These are phyloP conservation scores for Euphorbia schlechtendalii DNA, from an alignment of 441 rosid genomes.

Conservation along the genomic window DNA sequence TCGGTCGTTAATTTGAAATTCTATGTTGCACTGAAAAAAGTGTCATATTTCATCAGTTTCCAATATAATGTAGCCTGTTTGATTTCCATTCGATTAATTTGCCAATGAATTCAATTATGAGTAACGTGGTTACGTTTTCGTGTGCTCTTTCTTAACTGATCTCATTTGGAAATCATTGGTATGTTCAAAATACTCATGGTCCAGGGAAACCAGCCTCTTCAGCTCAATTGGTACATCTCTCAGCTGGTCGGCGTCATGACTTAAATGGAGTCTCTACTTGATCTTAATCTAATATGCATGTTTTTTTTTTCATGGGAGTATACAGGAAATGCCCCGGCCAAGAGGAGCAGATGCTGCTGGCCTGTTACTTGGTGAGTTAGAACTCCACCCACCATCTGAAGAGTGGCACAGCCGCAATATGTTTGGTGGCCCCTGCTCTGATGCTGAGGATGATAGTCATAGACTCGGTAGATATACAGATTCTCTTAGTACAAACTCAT, in stretches of 20 bases:
- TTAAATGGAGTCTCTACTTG: background rate
- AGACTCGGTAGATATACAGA: slow-evolving; percentile 37
- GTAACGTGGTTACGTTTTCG: background rate
- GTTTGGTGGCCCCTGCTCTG: slow-evolving; percentile 97
- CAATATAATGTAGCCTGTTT: background rate
- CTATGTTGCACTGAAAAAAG: slow-evolving; percentile 1
- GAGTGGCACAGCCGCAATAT: slow-evolving; percentile 98
- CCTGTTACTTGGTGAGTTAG: slow-evolving; percentile 84
- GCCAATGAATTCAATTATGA: background rate
- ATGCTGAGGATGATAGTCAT: slow-evolving; percentile 66
- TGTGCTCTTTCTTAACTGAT: background rate
- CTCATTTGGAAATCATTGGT: background rate
- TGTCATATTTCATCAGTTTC: background rate
- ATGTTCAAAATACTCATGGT: too few relatives aligned
- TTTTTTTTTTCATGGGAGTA: slow-evolving; percentile 6
- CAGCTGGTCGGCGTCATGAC: background rate
- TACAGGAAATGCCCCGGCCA: slow-evolving; percentile 97
- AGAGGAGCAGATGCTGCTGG: slow-evolving; percentile 99
- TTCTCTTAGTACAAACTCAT: slow-evolving; percentile 32
- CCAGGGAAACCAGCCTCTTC: too few relatives aligned
- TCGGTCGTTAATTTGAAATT: background rate
- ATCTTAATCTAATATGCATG: background rate
- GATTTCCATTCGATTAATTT: background rate
- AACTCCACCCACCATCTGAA: slow-evolving; percentile 97
- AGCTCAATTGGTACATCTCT: background rate